Evolutionary conservation across 495 filamentous ascomycete genomes (phyloP).

Genomic region (Trypethelium eluteriae): DNA sequence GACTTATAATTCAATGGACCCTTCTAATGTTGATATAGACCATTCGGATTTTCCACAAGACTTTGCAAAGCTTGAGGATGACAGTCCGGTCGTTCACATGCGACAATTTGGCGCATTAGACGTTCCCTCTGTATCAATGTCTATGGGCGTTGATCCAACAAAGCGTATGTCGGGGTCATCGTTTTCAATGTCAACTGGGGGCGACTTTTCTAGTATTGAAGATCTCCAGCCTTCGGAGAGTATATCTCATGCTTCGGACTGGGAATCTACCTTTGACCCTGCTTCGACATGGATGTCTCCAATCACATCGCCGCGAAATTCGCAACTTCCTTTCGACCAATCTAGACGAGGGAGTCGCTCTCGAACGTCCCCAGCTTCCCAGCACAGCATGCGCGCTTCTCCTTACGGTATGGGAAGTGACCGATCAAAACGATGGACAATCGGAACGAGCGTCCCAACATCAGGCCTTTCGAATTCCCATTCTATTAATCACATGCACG

Average conservation of each 20-base stretch:
- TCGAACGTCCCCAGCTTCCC: slow-evolving; percentile 57
- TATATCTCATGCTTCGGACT: slow-evolving; percentile 30
- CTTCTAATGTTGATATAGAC: slow-evolving; percentile 30
- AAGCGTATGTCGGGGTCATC: slow-evolving; percentile 31
- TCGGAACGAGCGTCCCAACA: slow-evolving; percentile 52
- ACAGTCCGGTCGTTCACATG: slow-evolving; percentile 32
- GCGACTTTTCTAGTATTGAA: slow-evolving; percentile 30
- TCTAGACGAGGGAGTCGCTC: slow-evolving; percentile 40
- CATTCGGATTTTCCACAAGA: slow-evolving; percentile 25
- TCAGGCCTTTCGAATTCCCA: slow-evolving; percentile 47
- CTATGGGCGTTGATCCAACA: slow-evolving; percentile 20
- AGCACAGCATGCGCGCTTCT: slow-evolving; percentile 53
- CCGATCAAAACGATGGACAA: slow-evolving; percentile 65
- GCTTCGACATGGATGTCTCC: slow-evolving; percentile 29
- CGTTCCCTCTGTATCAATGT: slow-evolving; percentile 17
- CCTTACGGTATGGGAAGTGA: slow-evolving; percentile 55
- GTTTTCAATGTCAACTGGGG: slow-evolving; percentile 29
- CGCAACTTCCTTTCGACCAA: slow-evolving; percentile 23
- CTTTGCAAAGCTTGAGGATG: slow-evolving; percentile 22
- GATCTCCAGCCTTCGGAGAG: slow-evolving; percentile 26
- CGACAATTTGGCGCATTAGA: slow-evolving; percentile 25
- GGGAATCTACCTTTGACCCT: slow-evolving; percentile 26
- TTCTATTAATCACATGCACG: slow-evolving; percentile 35
- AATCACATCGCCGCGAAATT: slow-evolving; percentile 26
- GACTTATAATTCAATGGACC: slow-evolving; percentile 28